Evolutionary conservation across 495 filamentous ascomycete genomes (phyloP), one percentile per base, ranked within the genome.

Genomic region (Articulospora tetracladia): DNA sequence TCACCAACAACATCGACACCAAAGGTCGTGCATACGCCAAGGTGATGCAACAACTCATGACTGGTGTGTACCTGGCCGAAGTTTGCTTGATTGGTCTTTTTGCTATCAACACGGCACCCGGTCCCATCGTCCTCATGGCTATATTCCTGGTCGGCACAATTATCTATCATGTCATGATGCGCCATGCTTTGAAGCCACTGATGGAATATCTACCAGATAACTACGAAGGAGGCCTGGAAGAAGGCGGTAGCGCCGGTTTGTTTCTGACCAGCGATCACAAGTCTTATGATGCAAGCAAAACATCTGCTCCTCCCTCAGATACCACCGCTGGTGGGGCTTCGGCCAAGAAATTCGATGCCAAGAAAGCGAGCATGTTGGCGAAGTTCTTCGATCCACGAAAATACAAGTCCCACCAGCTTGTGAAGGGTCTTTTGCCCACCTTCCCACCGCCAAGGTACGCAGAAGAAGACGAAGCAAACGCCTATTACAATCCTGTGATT

Each of bases 21-120:
- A 91, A 94, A 66, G 94, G 94, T 51, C 82, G 87, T 27, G 83
- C 88, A 62, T 98, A 97, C 68, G 86, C 88, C 6, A 83, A 85
- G 32, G 94, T 87, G 15, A 73, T 98, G 61, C 92, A 97, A 72
- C 94, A 98, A 65, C 85, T 95, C 62, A 89, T 92, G 54, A 85
- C 88, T 1, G 94, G 94, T 58, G 80, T 94, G 58, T 98, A 98
- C 72, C 76, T 98, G n/a, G 80, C 84, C 27, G 84, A 93, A 62
- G 65, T 93, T 59, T 96, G 91, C 74, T 79, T 98, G 74, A 89
- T 98, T 59, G 94, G 93, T 61, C 83, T 98, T 13, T 95, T 98
- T 63, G 92, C 81, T 58, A 87, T 92, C 58, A 85, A 80, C 17
- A 77, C 78, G 7, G 86, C 89, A 25, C 66, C 86, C 17, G 94